A percentile compares a stretch with the other conserved stretches of the same genome.
phyloP scores from a whole-genome alignment of 345 rosid genomes.

The Moricandia arvensis region DNA sequence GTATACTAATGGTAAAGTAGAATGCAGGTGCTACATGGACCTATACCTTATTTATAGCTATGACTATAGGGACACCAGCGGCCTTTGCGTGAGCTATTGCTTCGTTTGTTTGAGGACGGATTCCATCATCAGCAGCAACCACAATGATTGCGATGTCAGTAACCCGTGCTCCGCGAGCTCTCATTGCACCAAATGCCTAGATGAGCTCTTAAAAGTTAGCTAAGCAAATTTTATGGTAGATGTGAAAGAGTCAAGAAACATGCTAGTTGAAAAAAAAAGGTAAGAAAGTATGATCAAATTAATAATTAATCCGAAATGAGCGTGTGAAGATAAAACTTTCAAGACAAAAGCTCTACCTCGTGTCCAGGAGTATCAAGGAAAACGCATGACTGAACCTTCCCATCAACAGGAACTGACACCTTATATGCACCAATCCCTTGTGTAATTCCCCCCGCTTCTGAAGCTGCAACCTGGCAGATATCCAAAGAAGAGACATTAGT shows the following conservation, averaged over 20 bases:
- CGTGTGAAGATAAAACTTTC: background rate
- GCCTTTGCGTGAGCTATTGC: slow-evolving; percentile 99
- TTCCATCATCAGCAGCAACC: slow-evolving; percentile 99
- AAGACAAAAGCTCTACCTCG: slow-evolving; percentile 58
- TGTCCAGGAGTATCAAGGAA: slow-evolving; percentile 99
- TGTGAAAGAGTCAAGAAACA: too few relatives aligned
- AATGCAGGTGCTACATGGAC: slow-evolving; percentile 13
- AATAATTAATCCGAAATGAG: too few relatives aligned
- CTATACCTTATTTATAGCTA: slow-evolving; percentile 88
- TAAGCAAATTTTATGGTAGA: slow-evolving; percentile 25
- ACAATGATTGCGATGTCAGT: slow-evolving; percentile 94
- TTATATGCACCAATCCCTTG: slow-evolving; percentile 98
- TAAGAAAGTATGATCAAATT: too few relatives aligned
- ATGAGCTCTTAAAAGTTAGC: slow-evolving; percentile 35
- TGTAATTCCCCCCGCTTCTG: slow-evolving; percentile 98
- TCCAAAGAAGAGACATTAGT: slow-evolving; percentile 35
- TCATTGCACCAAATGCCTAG: slow-evolving; percentile 99
- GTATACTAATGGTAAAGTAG: slow-evolving; percentile 20
- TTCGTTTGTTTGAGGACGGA: slow-evolving; percentile 96
- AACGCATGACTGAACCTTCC: slow-evolving; percentile 75
- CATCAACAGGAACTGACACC: slow-evolving; percentile 80
- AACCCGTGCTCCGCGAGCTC: slow-evolving; percentile 98
- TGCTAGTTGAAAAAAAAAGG: too few relatives aligned
- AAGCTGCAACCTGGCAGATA: slow-evolving; percentile 76
- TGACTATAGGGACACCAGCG: slow-evolving; percentile 90